Percentiles rank a stretch among this genome's conserved stretches.
These are phyloP conservation scores for Coemansia sp. DNA, from an alignment of 192 early-diverging fungal genomes.

Conservation along the genomic window DNA sequence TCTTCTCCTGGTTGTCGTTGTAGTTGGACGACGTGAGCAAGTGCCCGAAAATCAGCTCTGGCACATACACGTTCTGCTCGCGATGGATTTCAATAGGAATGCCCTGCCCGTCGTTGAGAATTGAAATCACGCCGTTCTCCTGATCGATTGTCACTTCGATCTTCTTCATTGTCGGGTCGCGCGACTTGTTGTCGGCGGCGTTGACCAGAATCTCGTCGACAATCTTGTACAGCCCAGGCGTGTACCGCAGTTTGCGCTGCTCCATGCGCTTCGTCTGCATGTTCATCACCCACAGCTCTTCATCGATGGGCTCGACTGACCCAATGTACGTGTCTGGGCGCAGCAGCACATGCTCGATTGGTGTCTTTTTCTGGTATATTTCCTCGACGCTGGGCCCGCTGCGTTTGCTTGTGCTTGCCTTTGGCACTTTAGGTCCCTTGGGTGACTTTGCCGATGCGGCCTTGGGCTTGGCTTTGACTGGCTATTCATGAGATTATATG, in stretches of 20 bases:
- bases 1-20: slow-evolving; percentile 91
- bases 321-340: slow-evolving; percentile 97
- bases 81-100: slow-evolving; percentile 94
- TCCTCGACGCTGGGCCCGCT: slow-evolving; percentile 61
- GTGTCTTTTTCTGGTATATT: slow-evolving; percentile 94
- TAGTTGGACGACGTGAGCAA: slow-evolving; percentile 97
- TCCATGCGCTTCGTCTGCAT: slow-evolving; percentile 60
- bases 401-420: background rate
- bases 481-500: slow-evolving; percentile 20
- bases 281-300: slow-evolving; percentile 86
- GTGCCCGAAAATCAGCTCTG: slow-evolving; percentile 97
- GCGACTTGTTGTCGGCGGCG: slow-evolving; percentile 91
- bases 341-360: slow-evolving; percentile 91
- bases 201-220: slow-evolving; percentile 98
- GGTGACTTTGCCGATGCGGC: slow-evolving; percentile 5
- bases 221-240: slow-evolving; percentile 95
- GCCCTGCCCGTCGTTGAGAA: slow-evolving; percentile 92
- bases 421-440: slow-evolving; percentile 8
- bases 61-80: slow-evolving; percentile 87
- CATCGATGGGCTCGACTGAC: slow-evolving; percentile 77
- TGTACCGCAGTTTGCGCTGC: slow-evolving; percentile 68
- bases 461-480: slow-evolving; percentile 23
- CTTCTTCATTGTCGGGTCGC: slow-evolving; percentile 83
- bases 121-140: slow-evolving; percentile 74
- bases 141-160: slow-evolving; percentile 87